These are phyloP conservation scores for Kwoniella sp. DNA, from an alignment of 768 basidiomycete species.

Conservation along the genomic window DNA sequence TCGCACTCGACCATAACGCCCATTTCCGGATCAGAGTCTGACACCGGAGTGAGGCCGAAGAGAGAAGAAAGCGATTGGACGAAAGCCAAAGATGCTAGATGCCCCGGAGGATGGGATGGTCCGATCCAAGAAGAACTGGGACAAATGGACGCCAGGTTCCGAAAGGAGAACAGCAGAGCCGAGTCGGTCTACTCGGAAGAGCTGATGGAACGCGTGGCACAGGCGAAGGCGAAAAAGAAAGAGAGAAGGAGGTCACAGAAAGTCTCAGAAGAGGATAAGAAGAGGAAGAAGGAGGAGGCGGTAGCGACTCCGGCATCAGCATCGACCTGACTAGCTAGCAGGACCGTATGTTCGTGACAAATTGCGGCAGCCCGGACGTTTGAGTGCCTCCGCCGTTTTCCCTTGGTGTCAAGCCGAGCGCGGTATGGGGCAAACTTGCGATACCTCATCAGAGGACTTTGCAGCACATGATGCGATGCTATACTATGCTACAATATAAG, in stretches of 20 bases:
- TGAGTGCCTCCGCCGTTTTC: too few species aligned
- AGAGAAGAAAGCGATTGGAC: constrained; percentile 16
- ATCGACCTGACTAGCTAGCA: too few species aligned
- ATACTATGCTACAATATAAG: constrained; percentile 2
- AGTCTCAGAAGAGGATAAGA: not conserved
- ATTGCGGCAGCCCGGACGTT: too few species aligned
- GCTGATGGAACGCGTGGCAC: constrained; percentile 21
- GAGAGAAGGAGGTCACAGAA: constrained; percentile 12
- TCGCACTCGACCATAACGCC: not conserved
- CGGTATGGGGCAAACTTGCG: too few species aligned
- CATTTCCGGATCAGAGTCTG: not conserved
- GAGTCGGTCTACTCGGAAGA: constrained; percentile 19
- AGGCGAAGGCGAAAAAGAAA: constrained; percentile 25
- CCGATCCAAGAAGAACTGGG: constrained; percentile 19
- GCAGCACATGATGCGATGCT: constrained; percentile 1
- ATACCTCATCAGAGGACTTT: too few species aligned
- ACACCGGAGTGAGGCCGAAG: not conserved
- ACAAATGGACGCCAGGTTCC: constrained; percentile 22
- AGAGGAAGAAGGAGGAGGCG: not conserved
- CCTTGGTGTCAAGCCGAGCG: too few species aligned
- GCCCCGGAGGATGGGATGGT: constrained; percentile 27
- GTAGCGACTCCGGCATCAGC: not conserved
- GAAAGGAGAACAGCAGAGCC: constrained; percentile 24
- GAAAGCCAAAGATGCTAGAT: constrained; percentile 15
- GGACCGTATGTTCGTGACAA: too few species aligned